Evolutionary conservation across 805 yeast species (phyloP), one percentile per base, ranked within the genome.

Genomic region (Metschnikowia henanensis): DNA sequence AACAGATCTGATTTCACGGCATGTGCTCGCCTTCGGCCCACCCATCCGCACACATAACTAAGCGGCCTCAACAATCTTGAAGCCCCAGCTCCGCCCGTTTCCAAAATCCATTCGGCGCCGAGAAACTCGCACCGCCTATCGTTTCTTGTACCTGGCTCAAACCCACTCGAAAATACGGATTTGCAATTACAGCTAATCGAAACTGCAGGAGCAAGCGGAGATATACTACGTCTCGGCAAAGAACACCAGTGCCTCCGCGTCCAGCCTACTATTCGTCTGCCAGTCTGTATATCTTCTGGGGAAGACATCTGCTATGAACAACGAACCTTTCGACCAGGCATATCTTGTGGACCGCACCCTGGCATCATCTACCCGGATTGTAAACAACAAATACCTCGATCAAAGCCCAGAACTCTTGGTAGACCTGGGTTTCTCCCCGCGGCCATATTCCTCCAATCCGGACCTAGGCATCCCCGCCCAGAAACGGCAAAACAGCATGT

Each of bases 401-500:
- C 45, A 35, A 30, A 19, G 28, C 26, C 10, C 32, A 26, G 20
- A 15, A 23, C 18, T 9, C 10, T 13, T 16, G 32, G 9, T 37
- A 35, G 41, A 29, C 43, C 18, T 21, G 13, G 20, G 13, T 16
- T 37, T 37, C 34, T 33, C 39, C 17, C 23, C 49, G 20, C 35
- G 39, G 19, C 37, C 45, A 12, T 37, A 39, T 39, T 25, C 33
- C 29, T 38, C 28, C 33, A 29, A 41, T 31, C 30, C 45, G 5
- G 45, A 39, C 37, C 35, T 35, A 12, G 34, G 34, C 32, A 38
- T 35, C 35, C 37, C 68, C 59, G 43, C 50, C 15, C 73, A 68
- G 46, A 70, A 70, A 52, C 67, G 75, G 43, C 75, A 70, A 45
- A 66, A 60, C 49, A 66, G 72, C 58, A 51, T 65, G 51, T 62